phyloP scores from a whole-genome alignment of 306 rosid genomes.

The Neltuma alba region DNA sequence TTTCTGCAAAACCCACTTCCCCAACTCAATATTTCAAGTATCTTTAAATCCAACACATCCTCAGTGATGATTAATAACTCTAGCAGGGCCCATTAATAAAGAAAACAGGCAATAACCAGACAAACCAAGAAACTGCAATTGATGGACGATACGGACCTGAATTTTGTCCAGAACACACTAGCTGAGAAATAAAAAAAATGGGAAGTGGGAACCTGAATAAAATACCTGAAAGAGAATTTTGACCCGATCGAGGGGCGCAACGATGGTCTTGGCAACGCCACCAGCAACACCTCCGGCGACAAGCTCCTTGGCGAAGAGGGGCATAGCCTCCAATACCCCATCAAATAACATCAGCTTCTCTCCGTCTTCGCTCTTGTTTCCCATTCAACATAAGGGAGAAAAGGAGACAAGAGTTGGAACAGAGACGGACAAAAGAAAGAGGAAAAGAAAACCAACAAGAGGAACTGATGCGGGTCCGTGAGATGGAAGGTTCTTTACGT shows the following conservation, averaged over 20 bases:
- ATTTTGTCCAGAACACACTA: background rate
- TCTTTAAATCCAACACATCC: background rate
- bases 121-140: background rate
- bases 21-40: background rate
- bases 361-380: constrained; percentile 45
- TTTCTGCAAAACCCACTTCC: background rate
- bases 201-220: background rate
- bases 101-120: background rate
- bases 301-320: constrained; percentile 81
- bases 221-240: constrained; percentile 91
- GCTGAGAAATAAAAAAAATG: background rate
- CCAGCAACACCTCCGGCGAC: constrained; percentile 90
- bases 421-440: background rate
- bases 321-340: constrained; percentile 57
- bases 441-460: background rate
- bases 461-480: background rate
- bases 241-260: constrained; percentile 91
- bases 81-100: background rate
- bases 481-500: background rate
- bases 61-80: background rate
- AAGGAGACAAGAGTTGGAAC: background rate
- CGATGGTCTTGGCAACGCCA: constrained; percentile 73
- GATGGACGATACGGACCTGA: background rate
- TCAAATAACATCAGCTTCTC: constrained; percentile 41
- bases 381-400: constrained; percentile 43